phyloP scores from a whole-genome alignment of 768 basidiomycete genomes.

The Roridomyces roridus region DNA sequence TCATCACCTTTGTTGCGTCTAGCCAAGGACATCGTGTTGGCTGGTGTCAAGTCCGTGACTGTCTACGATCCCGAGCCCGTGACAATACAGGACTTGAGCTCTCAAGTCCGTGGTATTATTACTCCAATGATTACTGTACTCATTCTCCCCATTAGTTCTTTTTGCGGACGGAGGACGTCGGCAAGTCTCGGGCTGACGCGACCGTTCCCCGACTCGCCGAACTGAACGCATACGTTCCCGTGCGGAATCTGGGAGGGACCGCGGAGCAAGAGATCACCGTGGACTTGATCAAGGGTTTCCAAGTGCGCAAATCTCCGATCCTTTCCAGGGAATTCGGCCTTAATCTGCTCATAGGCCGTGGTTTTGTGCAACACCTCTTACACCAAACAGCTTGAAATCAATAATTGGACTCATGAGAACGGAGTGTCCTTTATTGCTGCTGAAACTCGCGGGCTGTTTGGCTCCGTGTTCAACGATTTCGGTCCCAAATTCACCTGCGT shows the following conservation, averaged over 20 bases:
- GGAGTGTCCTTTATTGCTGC: conserved; percentile 92
- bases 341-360: conserved; percentile 64
- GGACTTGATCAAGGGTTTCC: conserved; percentile 86
- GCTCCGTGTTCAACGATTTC: conserved; percentile 96
- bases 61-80: conserved; percentile 93
- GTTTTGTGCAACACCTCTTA: conserved; percentile 83
- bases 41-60: conserved; percentile 97
- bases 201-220: conserved; percentile 91
- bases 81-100: conserved; percentile 87
- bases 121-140: conserved; percentile 10
- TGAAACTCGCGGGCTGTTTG: conserved; percentile 93
- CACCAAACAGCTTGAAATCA: conserved; percentile 89
- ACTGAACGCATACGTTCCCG: conserved; percentile 95
- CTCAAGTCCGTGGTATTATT: conserved; percentile 65
- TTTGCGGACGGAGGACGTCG: conserved; percentile 85
- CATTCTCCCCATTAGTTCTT: conserved; percentile 77
- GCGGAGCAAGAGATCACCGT: conserved; percentile 79
- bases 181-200: conserved; percentile 85
- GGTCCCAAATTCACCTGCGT: conserved; percentile 94
- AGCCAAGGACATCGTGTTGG: conserved; percentile 96
- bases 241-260: conserved; percentile 81
- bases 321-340: conserved; percentile 9
- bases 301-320: conserved; percentile 54
- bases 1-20: conserved; percentile 10
- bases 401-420: conserved; percentile 92